Evolutionary conservation across 2,329 filamentous ascomycete genomes (phyloP), one percentile per base, ranked within the genome.

Genomic region (Colletotrichum melonis): DNA sequence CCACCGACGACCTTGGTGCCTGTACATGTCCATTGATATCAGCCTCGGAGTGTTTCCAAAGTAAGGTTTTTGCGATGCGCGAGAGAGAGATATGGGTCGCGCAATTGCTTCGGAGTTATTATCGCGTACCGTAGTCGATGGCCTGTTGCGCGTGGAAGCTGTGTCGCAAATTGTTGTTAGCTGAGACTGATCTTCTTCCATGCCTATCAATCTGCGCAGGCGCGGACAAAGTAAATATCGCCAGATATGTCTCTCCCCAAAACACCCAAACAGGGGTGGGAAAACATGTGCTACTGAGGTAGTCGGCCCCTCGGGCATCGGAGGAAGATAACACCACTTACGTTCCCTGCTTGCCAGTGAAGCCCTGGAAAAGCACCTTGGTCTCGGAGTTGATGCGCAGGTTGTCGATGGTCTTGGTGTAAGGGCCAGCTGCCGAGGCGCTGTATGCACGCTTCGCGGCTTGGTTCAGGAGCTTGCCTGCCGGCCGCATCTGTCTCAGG

Each of bases 131-230:
- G 87, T 99, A 99, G 85, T 97, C 97, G 86, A 99, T 98, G 78
- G 97, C 97, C 88, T 98, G 95, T 84, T 95, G 91, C 78, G 97
- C 97, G 86, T 99, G 97, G 90, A 99, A 99, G 80, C 96, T 98
- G 79, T 69, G 22, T 58, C 22, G 58, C 19, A 28, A 42, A 26
- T 8, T 2, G 11, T 22, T 19, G 52, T 75, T 67, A 75, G 74
- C 69, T 54, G 11, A 26, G 19, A 22, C 28, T 35, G 7, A 24
- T 19, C 19, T 64, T 24, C 14, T 24, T 24, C 30, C 30, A 11
- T 24, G 24, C n/a, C 49, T 19, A 42, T 42, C 16, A 14, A 55
- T 19, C 38, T 49, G 42, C 42, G 52, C 3, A 14, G 11, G 62
- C 24, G 35, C 59, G 32, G 62, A 63, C 8, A 38, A 24, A 67